These are phyloP conservation scores for Talaromyces thailandensis DNA, from an alignment of 495 filamentous ascomycete genomes.

Conservation along the genomic window DNA sequence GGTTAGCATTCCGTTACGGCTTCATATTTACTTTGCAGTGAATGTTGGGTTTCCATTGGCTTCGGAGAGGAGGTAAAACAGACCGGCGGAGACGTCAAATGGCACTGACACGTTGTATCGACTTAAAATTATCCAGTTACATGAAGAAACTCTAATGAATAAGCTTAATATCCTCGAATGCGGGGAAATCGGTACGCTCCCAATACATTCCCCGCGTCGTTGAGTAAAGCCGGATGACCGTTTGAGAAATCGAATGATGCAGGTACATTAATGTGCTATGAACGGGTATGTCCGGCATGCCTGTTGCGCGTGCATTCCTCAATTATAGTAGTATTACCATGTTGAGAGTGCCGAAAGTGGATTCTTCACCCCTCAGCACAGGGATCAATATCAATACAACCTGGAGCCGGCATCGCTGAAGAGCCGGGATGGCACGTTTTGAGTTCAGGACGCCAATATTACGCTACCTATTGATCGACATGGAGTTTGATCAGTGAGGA, in stretches of 20 bases:
- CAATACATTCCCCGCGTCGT: background rate
- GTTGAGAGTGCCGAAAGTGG: background rate
- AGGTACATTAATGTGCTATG: background rate
- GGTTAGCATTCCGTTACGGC: background rate
- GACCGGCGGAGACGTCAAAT: background rate
- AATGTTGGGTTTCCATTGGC: background rate
- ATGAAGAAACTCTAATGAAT: background rate
- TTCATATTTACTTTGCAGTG: background rate
- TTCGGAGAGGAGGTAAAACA: background rate
- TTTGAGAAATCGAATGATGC: background rate
- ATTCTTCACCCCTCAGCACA: background rate
- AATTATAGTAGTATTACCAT: background rate
- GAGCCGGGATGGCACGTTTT: background rate
- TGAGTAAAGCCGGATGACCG: background rate
- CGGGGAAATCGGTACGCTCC: background rate
- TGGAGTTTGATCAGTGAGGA: background rate
- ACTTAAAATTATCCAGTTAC: background rate
- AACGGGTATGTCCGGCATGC: background rate
- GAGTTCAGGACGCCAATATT: background rate
- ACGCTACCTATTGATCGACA: background rate
- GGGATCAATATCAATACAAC: background rate
- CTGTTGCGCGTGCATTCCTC: background rate
- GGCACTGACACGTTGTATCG: background rate
- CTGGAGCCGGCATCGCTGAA: background rate
- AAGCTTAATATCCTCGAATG: background rate